Evolutionary conservation across 164 flowering plant species (phyloP).

Genomic region (Paratinospora sagittata): DNA sequence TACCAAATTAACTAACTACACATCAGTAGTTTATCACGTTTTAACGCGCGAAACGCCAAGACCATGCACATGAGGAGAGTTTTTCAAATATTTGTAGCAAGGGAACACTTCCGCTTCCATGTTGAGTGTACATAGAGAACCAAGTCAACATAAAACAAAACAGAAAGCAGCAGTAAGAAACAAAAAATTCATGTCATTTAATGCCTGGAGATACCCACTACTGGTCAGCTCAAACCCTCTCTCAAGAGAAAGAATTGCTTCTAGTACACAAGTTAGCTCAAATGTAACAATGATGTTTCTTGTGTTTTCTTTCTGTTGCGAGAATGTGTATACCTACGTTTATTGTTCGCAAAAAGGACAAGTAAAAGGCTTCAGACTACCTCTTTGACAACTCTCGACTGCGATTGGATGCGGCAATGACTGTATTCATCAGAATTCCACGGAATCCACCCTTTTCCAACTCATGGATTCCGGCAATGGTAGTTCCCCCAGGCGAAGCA

Average conservation of each 20-base stretch:
- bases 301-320: not conserved
- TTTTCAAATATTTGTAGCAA: too few species aligned
- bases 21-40: too few species aligned
- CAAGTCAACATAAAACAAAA: not conserved
- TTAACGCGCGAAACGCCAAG: too few species aligned
- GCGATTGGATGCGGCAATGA: slow-evolving; percentile 75
- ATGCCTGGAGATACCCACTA: not conserved
- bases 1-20: too few species aligned
- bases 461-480: slow-evolving; percentile 87
- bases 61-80: too few species aligned
- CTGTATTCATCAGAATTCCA: slow-evolving; percentile 76
- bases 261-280: not conserved
- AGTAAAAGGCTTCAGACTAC: slow-evolving; percentile 6
- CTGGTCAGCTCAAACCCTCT: not conserved
- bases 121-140: not conserved
- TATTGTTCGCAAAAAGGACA: not conserved
- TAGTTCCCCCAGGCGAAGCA: slow-evolving; percentile 92
- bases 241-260: not conserved
- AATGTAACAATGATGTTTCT: not conserved
- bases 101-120: too few species aligned
- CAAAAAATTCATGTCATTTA: not conserved
- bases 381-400: slow-evolving; percentile 54
- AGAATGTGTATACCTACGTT: too few species aligned
- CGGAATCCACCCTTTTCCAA: slow-evolving; percentile 82
- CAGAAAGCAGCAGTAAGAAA: not conserved